phyloP scores from a whole-genome alignment of 2,329 filamentous ascomycete genomes.

The Fusarium penzigii region DNA sequence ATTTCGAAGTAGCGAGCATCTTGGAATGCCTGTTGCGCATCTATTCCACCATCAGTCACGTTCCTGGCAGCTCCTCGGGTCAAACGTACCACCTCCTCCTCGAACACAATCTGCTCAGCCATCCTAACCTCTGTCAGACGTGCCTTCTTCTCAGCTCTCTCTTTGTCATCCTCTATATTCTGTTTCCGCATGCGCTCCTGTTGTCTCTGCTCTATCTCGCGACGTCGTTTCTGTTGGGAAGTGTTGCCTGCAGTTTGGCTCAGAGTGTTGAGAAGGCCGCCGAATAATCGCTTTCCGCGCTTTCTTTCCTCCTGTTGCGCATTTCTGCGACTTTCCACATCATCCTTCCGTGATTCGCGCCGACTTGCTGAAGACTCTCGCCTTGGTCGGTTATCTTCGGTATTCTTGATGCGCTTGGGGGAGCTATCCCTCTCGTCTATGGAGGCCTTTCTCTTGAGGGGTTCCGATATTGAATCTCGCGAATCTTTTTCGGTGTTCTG shows the following conservation, averaged over 20 bases:
- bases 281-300: constrained; percentile 83
- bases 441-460: constrained; percentile 34
- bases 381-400: constrained; percentile 15
- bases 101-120: constrained; percentile 72
- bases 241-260: constrained; percentile 67
- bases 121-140: constrained; percentile 61
- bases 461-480: constrained; percentile 1
- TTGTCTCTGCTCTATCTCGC: constrained; percentile 81
- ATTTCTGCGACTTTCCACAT: constrained; percentile 24
- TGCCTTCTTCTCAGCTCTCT: constrained; percentile 65
- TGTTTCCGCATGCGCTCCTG: constrained; percentile 74
- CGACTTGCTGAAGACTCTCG: constrained; percentile 15
- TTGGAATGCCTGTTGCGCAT: constrained; percentile 75
- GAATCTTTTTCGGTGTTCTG: neutral
- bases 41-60: constrained; percentile 43
- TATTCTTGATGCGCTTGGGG: constrained; percentile 29
- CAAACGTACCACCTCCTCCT: constrained; percentile 71
- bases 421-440: constrained; percentile 18
- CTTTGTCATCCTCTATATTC: constrained; percentile 68
- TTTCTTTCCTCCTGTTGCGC: constrained; percentile 72
- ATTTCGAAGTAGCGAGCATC: constrained; percentile 70
- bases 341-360: constrained; percentile 10
- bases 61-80: neutral
- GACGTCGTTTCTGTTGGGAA: constrained; percentile 65
- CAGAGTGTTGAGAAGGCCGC: constrained; percentile 75